Percentiles rank a stretch among this genome's conserved stretches.
Evolutionary conservation across 495 filamentous ascomycete genomes (phyloP).

Genomic region (Pseudotulostoma volvatum): DNA sequence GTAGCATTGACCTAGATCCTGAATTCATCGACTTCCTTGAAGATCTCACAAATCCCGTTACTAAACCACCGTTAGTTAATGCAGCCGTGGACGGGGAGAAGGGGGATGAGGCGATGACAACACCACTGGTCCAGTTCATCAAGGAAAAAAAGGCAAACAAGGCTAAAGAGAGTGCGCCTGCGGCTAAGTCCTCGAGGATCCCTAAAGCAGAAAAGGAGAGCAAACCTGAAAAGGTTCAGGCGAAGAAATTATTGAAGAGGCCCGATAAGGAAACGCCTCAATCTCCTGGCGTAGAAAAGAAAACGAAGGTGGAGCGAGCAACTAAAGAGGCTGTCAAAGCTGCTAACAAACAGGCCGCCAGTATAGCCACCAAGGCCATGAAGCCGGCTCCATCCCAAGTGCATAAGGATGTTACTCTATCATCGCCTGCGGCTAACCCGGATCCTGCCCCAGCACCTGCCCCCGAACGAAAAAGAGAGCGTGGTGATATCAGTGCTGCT

Average conservation of each 20-base stretch:
- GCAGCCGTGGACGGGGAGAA: conserved; percentile 30
- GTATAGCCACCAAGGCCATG: conserved; percentile 15
- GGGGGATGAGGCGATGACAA: conserved; percentile 55
- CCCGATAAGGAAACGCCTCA: conserved; percentile 29
- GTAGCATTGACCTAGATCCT: conserved; percentile 87
- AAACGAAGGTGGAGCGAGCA: conserved; percentile 42
- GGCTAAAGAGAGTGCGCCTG: conserved; percentile 45
- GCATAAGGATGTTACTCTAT: conserved; percentile 13
- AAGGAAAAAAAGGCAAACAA: conserved; percentile 82
- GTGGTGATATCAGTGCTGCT: conserved; percentile 57
- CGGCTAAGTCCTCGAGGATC: conserved; percentile 40
- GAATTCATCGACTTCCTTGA: conserved; percentile 92
- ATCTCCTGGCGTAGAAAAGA: conserved; percentile 32
- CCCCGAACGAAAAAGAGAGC: conserved; percentile 39
- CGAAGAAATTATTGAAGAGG: conserved; percentile 31
- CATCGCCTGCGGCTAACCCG: conserved; percentile 9
- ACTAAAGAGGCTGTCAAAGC: conserved; percentile 64
- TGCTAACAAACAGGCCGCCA: conserved; percentile 50
- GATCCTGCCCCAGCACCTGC: conserved; percentile 9
- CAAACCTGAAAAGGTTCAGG: conserved; percentile 37
- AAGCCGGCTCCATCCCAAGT: conserved; percentile 17
- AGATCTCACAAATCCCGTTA: conserved; percentile 61
- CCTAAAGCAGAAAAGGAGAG: conserved; percentile 40
- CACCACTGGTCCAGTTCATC: conserved; percentile 79
- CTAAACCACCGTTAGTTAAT: conserved; percentile 35